These are phyloP conservation scores for Santalum album DNA, from an alignment of 164 flowering plant species.

Conservation along the genomic window DNA sequence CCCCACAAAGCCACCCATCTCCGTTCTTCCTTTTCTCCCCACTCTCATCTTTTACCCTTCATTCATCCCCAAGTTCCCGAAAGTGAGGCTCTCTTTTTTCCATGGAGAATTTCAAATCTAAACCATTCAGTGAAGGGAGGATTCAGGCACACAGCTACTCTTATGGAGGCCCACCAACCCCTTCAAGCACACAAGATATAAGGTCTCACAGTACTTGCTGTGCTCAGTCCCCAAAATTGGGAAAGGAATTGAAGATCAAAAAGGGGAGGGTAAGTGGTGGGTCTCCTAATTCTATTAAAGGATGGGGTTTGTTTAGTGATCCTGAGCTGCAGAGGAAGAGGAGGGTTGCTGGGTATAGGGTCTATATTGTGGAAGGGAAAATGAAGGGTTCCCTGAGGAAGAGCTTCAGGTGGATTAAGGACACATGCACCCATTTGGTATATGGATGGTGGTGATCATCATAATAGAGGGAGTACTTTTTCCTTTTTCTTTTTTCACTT, in stretches of 20 bases:
- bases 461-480: background rate
- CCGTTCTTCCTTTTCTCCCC: background rate
- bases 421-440: conserved; percentile 43
- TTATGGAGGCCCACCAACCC: conserved; percentile 18
- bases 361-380: conserved; percentile 32
- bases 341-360: conserved; percentile 38
- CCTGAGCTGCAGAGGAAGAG: conserved; percentile 44
- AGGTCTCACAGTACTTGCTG: conserved; percentile 52
- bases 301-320: conserved; percentile 33
- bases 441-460: conserved; percentile 65
- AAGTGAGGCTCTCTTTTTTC: no score
- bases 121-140: conserved; percentile 33
- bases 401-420: conserved; percentile 70
- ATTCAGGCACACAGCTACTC: conserved; percentile 39
- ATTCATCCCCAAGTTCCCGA: no score
- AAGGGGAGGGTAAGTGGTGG: conserved; percentile 15
- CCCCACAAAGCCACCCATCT: conserved; percentile 2
- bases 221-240: conserved; percentile 15
- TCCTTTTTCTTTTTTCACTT: no score
- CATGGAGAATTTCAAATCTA: conserved; percentile 58
- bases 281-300: conserved; percentile 9
- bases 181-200: conserved; percentile 38
- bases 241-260: conserved; percentile 32
- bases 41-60: background rate
- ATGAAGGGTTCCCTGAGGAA: conserved; percentile 34